A percentile compares a stretch with the other conserved stretches of the same genome.
These are phyloP conservation scores for Fusarium sambucinum DNA, from an alignment of 2,329 filamentous ascomycete species.

Conservation along the genomic window DNA sequence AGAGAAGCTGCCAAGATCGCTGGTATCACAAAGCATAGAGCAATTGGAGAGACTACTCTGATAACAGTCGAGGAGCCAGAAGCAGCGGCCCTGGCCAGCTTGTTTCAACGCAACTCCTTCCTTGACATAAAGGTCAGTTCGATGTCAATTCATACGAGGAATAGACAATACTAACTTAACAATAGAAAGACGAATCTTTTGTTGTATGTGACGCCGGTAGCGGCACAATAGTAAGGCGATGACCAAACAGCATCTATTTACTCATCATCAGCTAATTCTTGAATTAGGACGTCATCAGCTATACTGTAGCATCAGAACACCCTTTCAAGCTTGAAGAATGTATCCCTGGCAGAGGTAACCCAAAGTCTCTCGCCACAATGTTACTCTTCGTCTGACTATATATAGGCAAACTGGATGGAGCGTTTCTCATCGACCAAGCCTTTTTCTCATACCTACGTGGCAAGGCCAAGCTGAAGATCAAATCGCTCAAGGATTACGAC, in stretches of 20 bases:
- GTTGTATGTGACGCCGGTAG: conserved; percentile 6
- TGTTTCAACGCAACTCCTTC: not conserved
- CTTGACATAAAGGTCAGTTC: not conserved
- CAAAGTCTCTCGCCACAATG: no score
- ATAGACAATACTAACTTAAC: fast-evolving
- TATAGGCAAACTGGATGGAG: not conserved
- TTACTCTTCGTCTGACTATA: not conserved
- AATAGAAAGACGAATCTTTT: not conserved
- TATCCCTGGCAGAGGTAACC: not conserved
- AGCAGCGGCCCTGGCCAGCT: not conserved
- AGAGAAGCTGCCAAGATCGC: not conserved
- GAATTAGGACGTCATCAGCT: conserved; percentile 1
- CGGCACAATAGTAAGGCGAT: not conserved
- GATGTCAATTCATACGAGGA: not conserved
- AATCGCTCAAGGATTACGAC: not conserved
- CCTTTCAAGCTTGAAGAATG: conserved; percentile 1
- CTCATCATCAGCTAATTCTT: not conserved
- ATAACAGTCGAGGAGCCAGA: conserved; percentile 4
- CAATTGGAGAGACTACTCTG: not conserved
- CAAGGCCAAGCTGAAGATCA: not conserved
- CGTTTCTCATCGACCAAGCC: not conserved
- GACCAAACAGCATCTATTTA: no score
- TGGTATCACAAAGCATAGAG: not conserved
- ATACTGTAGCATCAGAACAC: not conserved
- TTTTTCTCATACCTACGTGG: not conserved